These are phyloP conservation scores for Citrus mangshanensis DNA, from an alignment of 345 rosid species.

Conservation along the genomic window DNA sequence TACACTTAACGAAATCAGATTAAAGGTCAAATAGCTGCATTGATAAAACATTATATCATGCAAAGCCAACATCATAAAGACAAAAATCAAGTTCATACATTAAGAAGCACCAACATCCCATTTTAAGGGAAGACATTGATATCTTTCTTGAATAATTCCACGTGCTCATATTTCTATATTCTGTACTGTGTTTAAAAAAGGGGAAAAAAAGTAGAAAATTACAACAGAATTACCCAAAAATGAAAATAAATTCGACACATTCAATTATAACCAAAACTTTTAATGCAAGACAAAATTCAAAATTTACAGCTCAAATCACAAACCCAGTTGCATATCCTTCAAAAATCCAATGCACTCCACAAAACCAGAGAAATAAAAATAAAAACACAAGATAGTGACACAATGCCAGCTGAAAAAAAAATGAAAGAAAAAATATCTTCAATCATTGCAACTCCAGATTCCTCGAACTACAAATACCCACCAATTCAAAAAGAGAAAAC, in stretches of 20 bases:
- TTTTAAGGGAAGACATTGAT: constrained; percentile 1
- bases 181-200: background rate
- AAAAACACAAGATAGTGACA: background rate
- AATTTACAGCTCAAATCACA: constrained; percentile 14
- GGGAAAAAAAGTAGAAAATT: constrained; percentile 5
- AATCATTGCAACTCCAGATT: constrained; percentile 4
- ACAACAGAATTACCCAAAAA: constrained; percentile 2
- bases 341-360: background rate
- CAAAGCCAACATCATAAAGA: background rate
- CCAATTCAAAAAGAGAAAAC: background rate
- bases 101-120: background rate
- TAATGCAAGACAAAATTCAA: background rate
- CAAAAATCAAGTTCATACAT: background rate
- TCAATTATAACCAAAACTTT: background rate
- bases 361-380: background rate
- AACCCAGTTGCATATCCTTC: background rate
- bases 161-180: constrained; percentile 5
- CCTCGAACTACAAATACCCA: background rate
- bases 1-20: background rate
- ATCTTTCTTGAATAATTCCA: constrained; percentile 9
- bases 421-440: background rate
- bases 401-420: constrained; percentile 21
- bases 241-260: background rate
- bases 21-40: background rate
- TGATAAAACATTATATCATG: background rate